phyloP scores from a whole-genome alignment of 176 grass and related monocot genomes.

The Eremochloa ophiuroides region DNA sequence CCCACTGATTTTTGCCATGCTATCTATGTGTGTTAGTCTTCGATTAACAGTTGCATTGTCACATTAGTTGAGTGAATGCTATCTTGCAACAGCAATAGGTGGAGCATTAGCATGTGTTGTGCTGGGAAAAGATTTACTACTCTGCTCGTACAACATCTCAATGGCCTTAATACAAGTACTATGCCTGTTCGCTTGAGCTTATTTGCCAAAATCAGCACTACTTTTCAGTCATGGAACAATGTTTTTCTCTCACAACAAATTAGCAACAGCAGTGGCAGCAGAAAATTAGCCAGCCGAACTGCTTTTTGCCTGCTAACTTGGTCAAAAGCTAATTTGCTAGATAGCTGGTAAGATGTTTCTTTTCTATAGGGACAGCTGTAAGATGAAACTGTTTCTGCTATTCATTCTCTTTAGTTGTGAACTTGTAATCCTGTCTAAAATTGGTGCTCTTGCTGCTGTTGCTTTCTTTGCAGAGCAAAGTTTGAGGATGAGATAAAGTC shows the following conservation, averaged over 20 bases:
- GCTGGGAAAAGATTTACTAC: not conserved
- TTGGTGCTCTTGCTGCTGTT: not conserved
- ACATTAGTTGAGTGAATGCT: not conserved
- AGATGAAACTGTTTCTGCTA: not conserved
- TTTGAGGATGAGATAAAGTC: constrained; percentile 92
- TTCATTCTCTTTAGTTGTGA: not conserved
- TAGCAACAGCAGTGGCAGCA: too few species aligned
- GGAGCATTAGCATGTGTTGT: not conserved
- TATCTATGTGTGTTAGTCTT: not conserved
- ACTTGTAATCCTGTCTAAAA: not conserved
- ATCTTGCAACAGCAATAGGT: not conserved
- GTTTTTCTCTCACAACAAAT: too few species aligned
- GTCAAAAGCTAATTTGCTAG: not conserved
- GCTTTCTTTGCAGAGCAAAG: constrained; percentile 46
- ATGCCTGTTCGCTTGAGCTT: too few species aligned
- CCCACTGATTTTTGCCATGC: not conserved
- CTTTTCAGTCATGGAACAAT: too few species aligned
- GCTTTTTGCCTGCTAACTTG: not conserved
- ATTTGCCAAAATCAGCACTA: too few species aligned
- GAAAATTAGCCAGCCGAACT: too few species aligned
- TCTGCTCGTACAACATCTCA: not conserved
- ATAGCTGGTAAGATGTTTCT: not conserved
- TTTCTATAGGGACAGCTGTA: not conserved
- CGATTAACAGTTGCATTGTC: not conserved
- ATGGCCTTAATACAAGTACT: not conserved